Percentiles rank a stretch among this genome's conserved stretches.
Evolutionary conservation across 2,329 filamentous ascomycete genomes (phyloP).

Genomic region (Orbilia oligospora): DNA sequence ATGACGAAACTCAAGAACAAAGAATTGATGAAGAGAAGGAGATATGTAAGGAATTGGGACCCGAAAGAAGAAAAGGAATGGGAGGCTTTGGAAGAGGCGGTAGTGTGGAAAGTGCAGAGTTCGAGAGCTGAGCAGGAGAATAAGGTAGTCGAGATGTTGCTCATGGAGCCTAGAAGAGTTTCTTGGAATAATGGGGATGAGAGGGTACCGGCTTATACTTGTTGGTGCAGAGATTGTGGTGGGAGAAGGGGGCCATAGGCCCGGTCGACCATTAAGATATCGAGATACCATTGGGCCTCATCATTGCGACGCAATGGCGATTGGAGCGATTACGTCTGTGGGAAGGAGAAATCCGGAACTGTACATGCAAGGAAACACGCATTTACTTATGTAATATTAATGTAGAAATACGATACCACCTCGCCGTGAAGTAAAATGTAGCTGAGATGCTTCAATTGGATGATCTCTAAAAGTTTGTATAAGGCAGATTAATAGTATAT

Average conservation of each 20-base stretch:
- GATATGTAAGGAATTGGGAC: conserved; percentile 20
- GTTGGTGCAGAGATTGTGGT: conserved; percentile 13
- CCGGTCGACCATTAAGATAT: neutral
- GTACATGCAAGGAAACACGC: too few relatives aligned
- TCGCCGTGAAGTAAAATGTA: too few relatives aligned
- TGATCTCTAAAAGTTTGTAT: too few relatives aligned
- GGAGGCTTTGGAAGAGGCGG: conserved; percentile 14
- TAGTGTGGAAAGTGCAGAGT: conserved; percentile 3
- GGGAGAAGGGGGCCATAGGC: neutral
- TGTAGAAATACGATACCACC: too few relatives aligned
- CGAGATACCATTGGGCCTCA: neutral
- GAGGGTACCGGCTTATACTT: conserved; percentile 10
- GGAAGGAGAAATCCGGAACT: too few relatives aligned
- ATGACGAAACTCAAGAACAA: conserved; percentile 2
- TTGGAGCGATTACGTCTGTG: too few relatives aligned
- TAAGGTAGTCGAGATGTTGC: conserved; percentile 13
- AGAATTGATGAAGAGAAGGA: neutral
- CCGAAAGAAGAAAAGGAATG: conserved; percentile 5
- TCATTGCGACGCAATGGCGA: too few relatives aligned
- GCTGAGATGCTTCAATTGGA: too few relatives aligned
- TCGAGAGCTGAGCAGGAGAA: neutral
- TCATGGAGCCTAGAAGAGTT: conserved; percentile 15
- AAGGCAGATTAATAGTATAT: neutral
- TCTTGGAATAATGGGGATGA: neutral
- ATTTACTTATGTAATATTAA: too few relatives aligned